These are phyloP conservation scores for Stemphylium beticola DNA, from an alignment of 2,329 filamentous ascomycete species.

Conservation along the genomic window DNA sequence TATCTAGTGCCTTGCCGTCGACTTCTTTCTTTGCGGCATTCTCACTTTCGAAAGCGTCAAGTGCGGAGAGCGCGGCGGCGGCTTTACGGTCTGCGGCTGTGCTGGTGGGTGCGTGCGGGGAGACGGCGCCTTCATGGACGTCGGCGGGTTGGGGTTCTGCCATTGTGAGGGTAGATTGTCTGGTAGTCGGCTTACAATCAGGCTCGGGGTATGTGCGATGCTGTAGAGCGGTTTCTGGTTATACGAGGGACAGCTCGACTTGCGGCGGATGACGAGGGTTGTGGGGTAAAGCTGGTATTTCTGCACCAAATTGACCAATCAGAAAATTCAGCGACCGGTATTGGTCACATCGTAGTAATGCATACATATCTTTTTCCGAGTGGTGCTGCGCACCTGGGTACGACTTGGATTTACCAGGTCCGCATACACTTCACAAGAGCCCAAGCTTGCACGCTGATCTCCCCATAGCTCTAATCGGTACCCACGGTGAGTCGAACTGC, in stretches of 20 bases:
- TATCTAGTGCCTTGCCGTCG: constrained; percentile 72
- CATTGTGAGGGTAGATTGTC: constrained; percentile 52
- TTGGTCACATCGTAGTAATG: constrained; percentile 7
- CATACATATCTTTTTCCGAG: neutral
- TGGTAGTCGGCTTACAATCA: neutral
- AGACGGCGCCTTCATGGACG: constrained; percentile 66
- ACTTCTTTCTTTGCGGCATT: constrained; percentile 62
- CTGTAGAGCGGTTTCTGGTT: neutral
- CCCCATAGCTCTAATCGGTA: neutral
- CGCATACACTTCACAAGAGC: neutral
- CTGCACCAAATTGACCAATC: constrained; percentile 19
- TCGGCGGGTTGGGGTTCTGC: constrained; percentile 65
- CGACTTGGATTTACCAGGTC: neutral
- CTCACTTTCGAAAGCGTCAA: constrained; percentile 64
- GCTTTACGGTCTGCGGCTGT: constrained; percentile 81
- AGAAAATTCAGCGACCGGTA: constrained; percentile 19
- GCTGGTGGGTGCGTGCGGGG: constrained; percentile 49
- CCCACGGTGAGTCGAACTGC: constrained; percentile 2
- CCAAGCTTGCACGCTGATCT: neutral
- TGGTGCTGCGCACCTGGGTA: neutral
- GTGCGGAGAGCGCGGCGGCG: constrained; percentile 72
- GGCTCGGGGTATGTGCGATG: neutral
- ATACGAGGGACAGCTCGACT: neutral
- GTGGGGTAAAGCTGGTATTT: constrained; percentile 16
- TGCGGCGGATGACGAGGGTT: neutral